Base-by-base conservation (phyloP, 208 protist species). In the Leishmania major region DNA sequence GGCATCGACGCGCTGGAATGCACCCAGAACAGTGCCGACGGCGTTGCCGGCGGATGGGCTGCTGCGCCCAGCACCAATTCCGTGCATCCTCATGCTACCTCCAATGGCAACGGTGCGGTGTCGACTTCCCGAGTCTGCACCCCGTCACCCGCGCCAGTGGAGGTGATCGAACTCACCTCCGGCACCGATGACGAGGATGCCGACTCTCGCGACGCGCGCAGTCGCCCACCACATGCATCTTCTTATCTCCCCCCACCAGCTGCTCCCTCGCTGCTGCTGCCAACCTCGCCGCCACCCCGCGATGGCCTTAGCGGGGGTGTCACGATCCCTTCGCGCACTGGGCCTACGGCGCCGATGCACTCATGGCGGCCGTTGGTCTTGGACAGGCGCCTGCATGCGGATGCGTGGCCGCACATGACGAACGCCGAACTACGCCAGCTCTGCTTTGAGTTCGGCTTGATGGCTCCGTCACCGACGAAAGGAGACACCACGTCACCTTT, bases 1-100 rank as follows among this genome's bases (percentile, higher is more conserved):
- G 88, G 88, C 49, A 83, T 91, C 37, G 85, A 85, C 40, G 85
- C 88, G 7, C 77, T 91, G 28, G 60, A 81, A 59, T 85, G 77
- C 59, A 87, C 79, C 47, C 78, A 83, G 59, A 84, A 81, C 83
- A 53, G 78, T 70, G 47, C 37, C n/a, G 51, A 62, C n/a, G n/a
- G n/a, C 43, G 49, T 31, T 77, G 43, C 15, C 35, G 35, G 31
- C 17, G 51, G 43, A 74, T 17, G 69, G 45, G 69, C 69, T 31
- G 69, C 45, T 17, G 55, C 69, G 28, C 69, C 45, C 35, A 31
- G 69, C 69, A 35, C 51, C 69, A 22, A 35, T 45, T 6, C 69
- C 5, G 69, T 6, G 13, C 45, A 28, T 28, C 43, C 69, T 13
- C 28, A 53, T 35, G 6, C 10, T 6, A 53, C n/a, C 28, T 74